These are phyloP conservation scores for Metarhizium brunneum DNA, from an alignment of 2,329 filamentous ascomycete genomes.

Conservation along the genomic window DNA sequence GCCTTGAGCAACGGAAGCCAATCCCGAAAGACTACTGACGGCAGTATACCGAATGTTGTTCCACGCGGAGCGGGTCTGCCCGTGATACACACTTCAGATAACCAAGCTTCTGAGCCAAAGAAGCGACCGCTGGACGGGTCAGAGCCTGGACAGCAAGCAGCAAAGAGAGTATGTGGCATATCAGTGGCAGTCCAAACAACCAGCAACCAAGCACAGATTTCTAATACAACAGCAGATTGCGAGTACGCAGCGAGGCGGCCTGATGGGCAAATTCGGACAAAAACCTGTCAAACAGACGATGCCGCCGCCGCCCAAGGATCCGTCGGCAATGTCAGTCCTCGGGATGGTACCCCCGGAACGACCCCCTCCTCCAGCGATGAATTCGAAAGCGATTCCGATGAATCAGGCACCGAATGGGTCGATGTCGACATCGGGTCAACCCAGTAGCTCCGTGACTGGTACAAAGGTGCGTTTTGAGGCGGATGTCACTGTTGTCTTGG, in stretches of 20 bases:
- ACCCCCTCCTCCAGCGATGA: constrained; percentile 19
- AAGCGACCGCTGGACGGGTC: constrained; percentile 34
- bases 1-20: constrained; percentile 3
- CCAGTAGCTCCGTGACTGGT: constrained; percentile 8
- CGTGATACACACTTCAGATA: constrained; percentile 28
- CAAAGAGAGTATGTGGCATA: constrained; percentile 32
- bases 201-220: constrained; percentile 1
- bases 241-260: constrained; percentile 19
- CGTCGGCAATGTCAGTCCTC: constrained; percentile 43
- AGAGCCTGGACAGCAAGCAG: constrained; percentile 19
- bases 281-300: constrained; percentile 18
- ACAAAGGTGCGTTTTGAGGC: constrained; percentile 10
- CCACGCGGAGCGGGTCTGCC: constrained; percentile 23
- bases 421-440: constrained; percentile 9
- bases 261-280: constrained; percentile 27
- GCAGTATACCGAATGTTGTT: constrained; percentile 6
- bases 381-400: constrained; percentile 7
- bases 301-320: constrained; percentile 31
- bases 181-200: neutral
- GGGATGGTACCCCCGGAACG: constrained; percentile 37
- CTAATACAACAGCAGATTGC: constrained; percentile 22
- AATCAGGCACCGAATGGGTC: constrained; percentile 14
- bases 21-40: neutral
- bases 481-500: neutral
- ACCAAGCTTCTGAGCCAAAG: constrained; percentile 20